These are phyloP conservation scores for Trifolium dubium DNA, from an alignment of 306 rosid species.

Conservation along the genomic window DNA sequence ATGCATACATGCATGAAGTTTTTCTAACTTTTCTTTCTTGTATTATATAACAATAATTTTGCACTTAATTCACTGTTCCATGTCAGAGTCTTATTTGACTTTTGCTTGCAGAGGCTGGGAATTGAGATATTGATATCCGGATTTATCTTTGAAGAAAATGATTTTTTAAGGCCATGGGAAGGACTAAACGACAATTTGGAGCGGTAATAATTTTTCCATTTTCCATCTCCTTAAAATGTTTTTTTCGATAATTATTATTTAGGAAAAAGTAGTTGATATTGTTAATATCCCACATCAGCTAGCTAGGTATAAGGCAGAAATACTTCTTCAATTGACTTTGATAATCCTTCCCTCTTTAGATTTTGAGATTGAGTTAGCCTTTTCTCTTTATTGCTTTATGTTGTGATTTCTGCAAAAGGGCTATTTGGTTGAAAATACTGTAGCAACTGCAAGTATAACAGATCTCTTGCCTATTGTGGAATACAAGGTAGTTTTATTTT, in stretches of 20 bases:
- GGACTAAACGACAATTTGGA: constrained; percentile 73
- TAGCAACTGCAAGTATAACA: neutral
- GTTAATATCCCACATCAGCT: neutral
- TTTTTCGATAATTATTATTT: constrained; percentile 25
- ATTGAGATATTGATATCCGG: constrained; percentile 90
- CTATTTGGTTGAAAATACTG: neutral
- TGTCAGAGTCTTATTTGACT: constrained; percentile 31
- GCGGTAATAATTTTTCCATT: constrained; percentile 59
- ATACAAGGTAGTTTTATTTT: neutral
- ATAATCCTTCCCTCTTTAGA: neutral
- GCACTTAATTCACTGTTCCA: constrained; percentile 15
- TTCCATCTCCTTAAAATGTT: constrained; percentile 25
- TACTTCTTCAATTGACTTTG: neutral
- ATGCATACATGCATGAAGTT: constrained; percentile 2
- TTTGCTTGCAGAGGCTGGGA: constrained; percentile 69
- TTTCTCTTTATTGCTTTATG: neutral
- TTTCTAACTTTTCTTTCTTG: constrained; percentile 30
- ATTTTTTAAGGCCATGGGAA: constrained; percentile 92
- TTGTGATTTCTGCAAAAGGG: neutral
- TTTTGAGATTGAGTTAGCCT: neutral
- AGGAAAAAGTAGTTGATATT: constrained; percentile 27
- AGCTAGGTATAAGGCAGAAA: neutral
- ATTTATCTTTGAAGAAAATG: constrained; percentile 73
- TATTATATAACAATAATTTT: constrained; percentile 14
- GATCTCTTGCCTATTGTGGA: neutral